Conservation (phyloP, 306 rosid species). For the Quercus mongolica region DNA sequence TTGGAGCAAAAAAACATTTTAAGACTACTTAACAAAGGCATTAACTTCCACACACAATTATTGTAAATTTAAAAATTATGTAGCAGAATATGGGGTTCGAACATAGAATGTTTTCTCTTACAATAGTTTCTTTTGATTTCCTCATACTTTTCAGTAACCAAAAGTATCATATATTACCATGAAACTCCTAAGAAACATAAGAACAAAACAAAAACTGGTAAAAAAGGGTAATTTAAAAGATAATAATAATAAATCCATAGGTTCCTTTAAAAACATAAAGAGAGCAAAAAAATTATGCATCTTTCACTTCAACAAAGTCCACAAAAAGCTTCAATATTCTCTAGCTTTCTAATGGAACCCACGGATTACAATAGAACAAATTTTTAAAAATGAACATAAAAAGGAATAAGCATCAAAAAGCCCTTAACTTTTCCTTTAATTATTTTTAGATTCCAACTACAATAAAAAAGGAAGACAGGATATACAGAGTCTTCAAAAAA, state of each 20-base stretch:
- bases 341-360: slow-evolving; percentile 9
- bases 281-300: not conserved
- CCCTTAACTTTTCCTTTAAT: not conserved
- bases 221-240: not conserved
- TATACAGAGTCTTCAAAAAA: not conserved
- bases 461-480: slow-evolving; percentile 1
- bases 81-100: not conserved
- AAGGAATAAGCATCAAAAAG: slow-evolving; percentile 5
- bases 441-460: slow-evolving; percentile 5
- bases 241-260: not conserved
- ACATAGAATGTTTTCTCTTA: not conserved
- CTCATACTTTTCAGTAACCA: not conserved
- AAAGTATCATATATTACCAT: not conserved
- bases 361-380: not conserved
- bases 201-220: not conserved
- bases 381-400: not conserved
- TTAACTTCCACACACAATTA: not conserved
- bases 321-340: not conserved
- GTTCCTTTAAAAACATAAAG: not conserved
- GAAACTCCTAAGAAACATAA: not conserved
- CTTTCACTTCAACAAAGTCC: slow-evolving; percentile 8
- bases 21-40: not conserved
- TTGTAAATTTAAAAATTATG: not conserved
- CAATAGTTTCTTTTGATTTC: not conserved
- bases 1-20: not conserved